A percentile compares a stretch with the other conserved stretches of the same genome.
Conservation (phyloP, 176 grass and related monocot genomes). For the Cenchrus fungigraminus region DNA sequence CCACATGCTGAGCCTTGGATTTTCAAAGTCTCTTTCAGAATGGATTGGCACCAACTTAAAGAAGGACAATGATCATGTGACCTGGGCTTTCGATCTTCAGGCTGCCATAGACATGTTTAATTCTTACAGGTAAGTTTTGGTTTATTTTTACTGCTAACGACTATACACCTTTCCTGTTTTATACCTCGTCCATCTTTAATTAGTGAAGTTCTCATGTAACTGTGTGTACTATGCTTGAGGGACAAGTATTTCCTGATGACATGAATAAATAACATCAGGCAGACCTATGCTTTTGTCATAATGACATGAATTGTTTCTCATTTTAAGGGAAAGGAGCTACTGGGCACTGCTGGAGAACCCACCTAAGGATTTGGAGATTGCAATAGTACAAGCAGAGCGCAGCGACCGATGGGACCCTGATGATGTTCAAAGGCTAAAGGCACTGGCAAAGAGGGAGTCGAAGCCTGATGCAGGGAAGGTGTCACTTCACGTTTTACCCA, state of each 20-base stretch:
- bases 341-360: constrained; percentile 79
- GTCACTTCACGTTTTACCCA: constrained; percentile 73
- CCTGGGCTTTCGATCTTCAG: constrained; percentile 89
- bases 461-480: constrained; percentile 61
- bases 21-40: constrained; percentile 87
- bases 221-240: background rate
- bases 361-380: constrained; percentile 79
- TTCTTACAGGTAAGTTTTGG: constrained; percentile 69
- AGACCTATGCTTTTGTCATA: background rate
- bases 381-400: constrained; percentile 75
- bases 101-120: constrained; percentile 92
- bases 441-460: constrained; percentile 51
- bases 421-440: constrained; percentile 72
- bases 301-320: constrained; percentile 8
- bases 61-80: constrained; percentile 66
- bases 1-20: constrained; percentile 84
- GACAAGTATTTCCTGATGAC: background rate
- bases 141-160: background rate
- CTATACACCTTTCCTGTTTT: background rate
- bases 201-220: background rate
- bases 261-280: background rate
- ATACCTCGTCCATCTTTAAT: background rate
- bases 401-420: constrained; percentile 87
- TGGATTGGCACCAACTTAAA: constrained; percentile 97
- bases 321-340: constrained; percentile 72